Base-by-base conservation (phyloP, 2,329 filamentous ascomycete species). In the Claviceps maximensis region DNA sequence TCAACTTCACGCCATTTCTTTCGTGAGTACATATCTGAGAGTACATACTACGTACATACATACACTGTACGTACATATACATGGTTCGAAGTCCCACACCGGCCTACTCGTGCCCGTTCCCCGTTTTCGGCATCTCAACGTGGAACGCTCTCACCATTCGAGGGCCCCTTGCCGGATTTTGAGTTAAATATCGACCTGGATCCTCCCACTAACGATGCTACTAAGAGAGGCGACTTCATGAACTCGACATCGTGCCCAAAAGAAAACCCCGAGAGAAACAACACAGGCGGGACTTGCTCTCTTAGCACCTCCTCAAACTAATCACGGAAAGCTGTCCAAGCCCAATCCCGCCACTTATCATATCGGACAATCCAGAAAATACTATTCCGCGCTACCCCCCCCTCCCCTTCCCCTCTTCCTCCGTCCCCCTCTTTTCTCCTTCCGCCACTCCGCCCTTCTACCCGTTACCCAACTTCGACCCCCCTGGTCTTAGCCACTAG, bases 181-280 rank as follows among this genome's bases (percentile, higher is more conserved):
- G 48, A 51, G 47, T 55, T 54, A 55, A 57, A 55, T 55, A 55
- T 57, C 54, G 52, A 56, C 55, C 27, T 51, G 55, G 54, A 51
- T 54, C 55, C 54, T 53, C 45, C 21, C 10, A 55, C 51, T 52
- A 54, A 50, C 44, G 46, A 19, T 49, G 27, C 27, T 23, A 38
- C 33, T 46, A 38, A 44, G 38, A 25, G 25, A 52, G 15, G 25
- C 42, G 29, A 17, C 15, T 40, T 29, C 31, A n/a, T 47, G 25
- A 51, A 38, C 41, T 31, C 21, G 19, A 19, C 23, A 12, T 40
- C 29, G 31, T 31, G 13, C 17, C 47, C 33, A 36, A 36, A 36
- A 36, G 13, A 36, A 47, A 36, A 47, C 40, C 27, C 49, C 10
- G 47, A 46, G 38, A 23, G 38, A 52, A 21, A 36, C 27, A 27